Base-by-base conservation (phyloP, 805 yeast species). In the Tetrapisispora namnaoensis region DNA sequence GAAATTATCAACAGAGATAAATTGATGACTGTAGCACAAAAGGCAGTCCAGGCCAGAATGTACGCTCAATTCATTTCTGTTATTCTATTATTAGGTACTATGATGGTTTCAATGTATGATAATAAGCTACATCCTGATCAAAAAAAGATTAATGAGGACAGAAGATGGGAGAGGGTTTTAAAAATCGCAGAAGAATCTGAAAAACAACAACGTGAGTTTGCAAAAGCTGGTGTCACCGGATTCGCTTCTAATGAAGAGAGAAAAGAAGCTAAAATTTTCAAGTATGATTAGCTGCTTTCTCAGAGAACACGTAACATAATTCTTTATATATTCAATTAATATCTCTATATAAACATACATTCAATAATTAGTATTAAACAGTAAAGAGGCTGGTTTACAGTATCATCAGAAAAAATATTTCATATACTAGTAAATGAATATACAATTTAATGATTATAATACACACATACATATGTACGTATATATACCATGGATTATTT, bases 41-140 rank as follows among this genome's bases (percentile, higher is more conserved):
- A 85, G 65, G 78, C 85, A 44, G 93, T 84, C 34, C 90, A 83
- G 63, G 95, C 95, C 32, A 81, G 95, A 77, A 86, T 86, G 85
- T 86, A 86, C 62, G 95, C 95, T 11, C 95, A 87, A 67, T 86
- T 83, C 54, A 68, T 85, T 48, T 84, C 95, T 1, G 89, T 87
- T 47, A 76, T 76, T 11, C 69, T 86, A 52, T 69, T 86, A 54
- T 66, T 86, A 48, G 88, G 81, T 21, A 79, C 93, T 0, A 75
- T 87, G 59, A 80, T 80, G 46, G 68, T 82, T 55, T 73, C 82
- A 42, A 75, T 80, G 67, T 82, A 79, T 54, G 88, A 83, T 56
- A 80, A 77, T 54, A 75, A 79, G 55, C 65, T 77, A 54, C 77
- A 68, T 53, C 72, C 72, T 48, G 67, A 68, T 54, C 62, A 68